These are phyloP conservation scores for Agaricales sp. DNA, from an alignment of 1,284 basidiomycete species.

Conservation along the genomic window DNA sequence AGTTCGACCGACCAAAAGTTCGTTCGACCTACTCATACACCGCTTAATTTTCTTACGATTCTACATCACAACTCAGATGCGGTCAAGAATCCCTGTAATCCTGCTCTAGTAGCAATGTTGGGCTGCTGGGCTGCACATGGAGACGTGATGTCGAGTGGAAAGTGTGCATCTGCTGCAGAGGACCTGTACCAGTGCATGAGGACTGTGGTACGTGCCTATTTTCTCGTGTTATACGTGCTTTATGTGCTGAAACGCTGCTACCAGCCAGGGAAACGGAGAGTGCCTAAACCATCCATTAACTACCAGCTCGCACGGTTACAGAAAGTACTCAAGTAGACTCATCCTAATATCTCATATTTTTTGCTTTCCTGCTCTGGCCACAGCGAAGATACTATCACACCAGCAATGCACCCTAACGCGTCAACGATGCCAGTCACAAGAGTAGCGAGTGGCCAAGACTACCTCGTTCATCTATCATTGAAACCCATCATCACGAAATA, in stretches of 20 bases:
- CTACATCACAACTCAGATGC: conserved; percentile 6
- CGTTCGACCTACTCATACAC: conserved; percentile 13
- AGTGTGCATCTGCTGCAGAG: conserved; percentile 61
- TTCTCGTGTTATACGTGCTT: conserved; percentile 2
- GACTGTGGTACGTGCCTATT: conserved; percentile 51
- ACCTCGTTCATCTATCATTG: background rate
- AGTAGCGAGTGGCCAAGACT: no score
- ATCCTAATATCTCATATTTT: conserved; percentile 1
- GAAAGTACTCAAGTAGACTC: conserved; percentile 54
- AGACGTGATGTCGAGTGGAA: conserved; percentile 53
- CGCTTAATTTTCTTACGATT: conserved; percentile 4
- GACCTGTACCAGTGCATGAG: conserved; percentile 81
- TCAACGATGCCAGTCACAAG: background rate
- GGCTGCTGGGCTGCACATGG: conserved; percentile 84
- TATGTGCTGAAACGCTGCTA: conserved; percentile 8
- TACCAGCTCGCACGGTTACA: conserved; percentile 74
- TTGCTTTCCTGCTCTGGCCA: background rate
- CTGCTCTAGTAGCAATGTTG: conserved; percentile 63
- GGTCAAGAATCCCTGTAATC: conserved; percentile 1
- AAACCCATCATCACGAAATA: background rate
- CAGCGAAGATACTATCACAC: background rate
- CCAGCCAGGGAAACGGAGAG: conserved; percentile 57
- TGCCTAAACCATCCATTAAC: conserved; percentile 58
- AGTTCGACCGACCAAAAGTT: conserved; percentile 71
- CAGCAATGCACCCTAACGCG: background rate